phyloP scores from a whole-genome alignment of 2,329 filamentous ascomycete genomes.

The Emergomyces pasteurianus region DNA sequence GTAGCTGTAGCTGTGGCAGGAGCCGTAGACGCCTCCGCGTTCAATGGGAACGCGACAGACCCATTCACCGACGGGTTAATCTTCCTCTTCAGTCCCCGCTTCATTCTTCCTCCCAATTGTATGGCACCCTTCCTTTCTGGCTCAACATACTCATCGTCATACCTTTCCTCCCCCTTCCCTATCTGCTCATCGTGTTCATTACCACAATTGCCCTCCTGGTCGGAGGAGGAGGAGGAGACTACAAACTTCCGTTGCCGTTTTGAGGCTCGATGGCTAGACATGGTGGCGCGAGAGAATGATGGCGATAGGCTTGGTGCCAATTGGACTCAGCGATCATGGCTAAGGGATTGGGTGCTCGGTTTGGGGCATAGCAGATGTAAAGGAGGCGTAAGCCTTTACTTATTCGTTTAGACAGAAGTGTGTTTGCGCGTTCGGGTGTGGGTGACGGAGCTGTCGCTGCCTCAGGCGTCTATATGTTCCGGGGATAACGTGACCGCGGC shows the following conservation, averaged over 20 bases:
- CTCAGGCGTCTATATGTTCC: too few species aligned
- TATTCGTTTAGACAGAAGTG: neutral
- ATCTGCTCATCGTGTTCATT: neutral
- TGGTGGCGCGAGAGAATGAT: conserved; percentile 9
- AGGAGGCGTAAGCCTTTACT: neutral
- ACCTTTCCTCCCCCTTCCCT: neutral
- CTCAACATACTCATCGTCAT: neutral
- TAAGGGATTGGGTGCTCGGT: neutral
- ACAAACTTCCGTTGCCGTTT: conserved; percentile 28
- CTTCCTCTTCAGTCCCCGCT: neutral
- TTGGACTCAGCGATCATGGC: neutral
- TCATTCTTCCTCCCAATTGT: neutral
- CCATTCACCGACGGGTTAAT: neutral
- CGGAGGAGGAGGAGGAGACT: conserved; percentile 18
- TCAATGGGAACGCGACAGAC: neutral
- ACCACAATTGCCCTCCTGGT: conserved; percentile 11
- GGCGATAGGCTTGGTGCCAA: neutral
- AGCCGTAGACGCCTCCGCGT: neutral
- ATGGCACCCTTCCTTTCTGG: neutral
- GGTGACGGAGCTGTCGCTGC: neutral
- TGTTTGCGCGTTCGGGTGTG: neutral
- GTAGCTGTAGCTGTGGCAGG: neutral
- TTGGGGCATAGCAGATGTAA: neutral
- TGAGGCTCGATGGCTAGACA: conserved; percentile 22
- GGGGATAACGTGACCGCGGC: neutral